These are phyloP conservation scores for Ceratobasidium sp. DNA, from an alignment of 1,284 basidiomycete genomes.

Conservation along the genomic window DNA sequence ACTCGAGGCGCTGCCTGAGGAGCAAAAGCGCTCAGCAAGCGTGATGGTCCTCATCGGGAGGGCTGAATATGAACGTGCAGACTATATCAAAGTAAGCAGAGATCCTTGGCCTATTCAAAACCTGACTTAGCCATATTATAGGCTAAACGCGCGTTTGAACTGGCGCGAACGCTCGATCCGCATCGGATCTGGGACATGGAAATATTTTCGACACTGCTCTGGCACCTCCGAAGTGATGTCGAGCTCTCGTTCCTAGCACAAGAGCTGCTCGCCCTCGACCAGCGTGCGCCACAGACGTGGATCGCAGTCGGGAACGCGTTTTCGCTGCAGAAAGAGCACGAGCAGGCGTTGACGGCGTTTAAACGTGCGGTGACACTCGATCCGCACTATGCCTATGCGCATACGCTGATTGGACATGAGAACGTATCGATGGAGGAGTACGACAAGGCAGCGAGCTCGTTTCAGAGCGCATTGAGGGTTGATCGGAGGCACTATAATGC, in stretches of 20 bases:
- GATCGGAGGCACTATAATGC: slow-evolving; percentile 95
- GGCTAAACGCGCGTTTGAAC: slow-evolving; percentile 89
- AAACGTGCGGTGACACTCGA: slow-evolving; percentile 86
- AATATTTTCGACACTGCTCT: slow-evolving; percentile 91
- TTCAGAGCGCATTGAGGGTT: slow-evolving; percentile 86
- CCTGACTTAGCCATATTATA: slow-evolving; percentile 53
- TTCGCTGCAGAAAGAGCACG: slow-evolving; percentile 88
- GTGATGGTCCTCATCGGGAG: slow-evolving; percentile 84
- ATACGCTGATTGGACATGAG: slow-evolving; percentile 94
- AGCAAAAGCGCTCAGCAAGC: slow-evolving; percentile 78
- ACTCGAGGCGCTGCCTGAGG: slow-evolving; percentile 78
- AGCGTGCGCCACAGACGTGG: slow-evolving; percentile 89
- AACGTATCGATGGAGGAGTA: slow-evolving; percentile 89
- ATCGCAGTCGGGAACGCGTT: slow-evolving; percentile 94
- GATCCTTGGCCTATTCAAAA: background rate
- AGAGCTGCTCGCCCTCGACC: slow-evolving; percentile 82
- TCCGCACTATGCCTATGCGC: slow-evolving; percentile 87
- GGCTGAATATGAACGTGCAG: slow-evolving; percentile 86
- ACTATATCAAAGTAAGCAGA: slow-evolving; percentile 82
- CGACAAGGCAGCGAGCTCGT: slow-evolving; percentile 88
- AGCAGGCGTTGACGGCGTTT: slow-evolving; percentile 92
- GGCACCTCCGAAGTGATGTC: slow-evolving; percentile 86
- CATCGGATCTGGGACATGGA: slow-evolving; percentile 92
- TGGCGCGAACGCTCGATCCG: slow-evolving; percentile 81
- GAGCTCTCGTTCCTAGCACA: slow-evolving; percentile 90